Conservation (phyloP, 2,329 filamentous ascomycete species). For the Dactylellina haptotyla region DNA sequence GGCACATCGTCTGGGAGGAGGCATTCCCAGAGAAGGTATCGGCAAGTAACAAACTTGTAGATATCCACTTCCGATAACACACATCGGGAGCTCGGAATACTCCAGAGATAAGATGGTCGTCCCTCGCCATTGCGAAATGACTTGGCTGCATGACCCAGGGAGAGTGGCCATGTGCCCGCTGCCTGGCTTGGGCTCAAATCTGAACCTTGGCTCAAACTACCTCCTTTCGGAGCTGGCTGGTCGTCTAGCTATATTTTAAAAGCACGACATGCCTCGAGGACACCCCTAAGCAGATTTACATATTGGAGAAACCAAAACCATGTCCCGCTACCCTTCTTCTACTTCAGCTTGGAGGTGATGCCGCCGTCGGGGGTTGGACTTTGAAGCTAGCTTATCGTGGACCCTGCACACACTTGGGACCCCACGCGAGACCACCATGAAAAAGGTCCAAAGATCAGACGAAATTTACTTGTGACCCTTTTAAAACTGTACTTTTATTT, state of each 20-base stretch:
- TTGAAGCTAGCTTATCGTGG: conserved; percentile 18
- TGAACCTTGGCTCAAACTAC: neutral
- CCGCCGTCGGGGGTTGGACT: neutral
- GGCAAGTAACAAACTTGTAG: neutral
- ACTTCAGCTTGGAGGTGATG: neutral
- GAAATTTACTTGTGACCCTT: conserved; percentile 52
- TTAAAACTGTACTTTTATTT: neutral
- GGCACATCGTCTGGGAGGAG: too few relatives aligned
- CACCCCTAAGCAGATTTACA: neutral
- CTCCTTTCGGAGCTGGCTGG: too few relatives aligned
- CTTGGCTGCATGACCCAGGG: conserved; percentile 53
- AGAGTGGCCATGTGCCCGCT: conserved; percentile 37
- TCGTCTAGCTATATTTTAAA: too few relatives aligned
- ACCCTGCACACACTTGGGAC: conserved; percentile 8
- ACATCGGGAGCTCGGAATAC: conserved; percentile 33
- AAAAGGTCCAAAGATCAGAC: conserved; percentile 47
- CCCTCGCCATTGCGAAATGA: conserved; percentile 23
- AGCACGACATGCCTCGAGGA: too few relatives aligned
- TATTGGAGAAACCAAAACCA: neutral
- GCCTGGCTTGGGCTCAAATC: neutral
- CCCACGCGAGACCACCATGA: conserved; percentile 46
- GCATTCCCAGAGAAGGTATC: too few relatives aligned
- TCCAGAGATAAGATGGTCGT: conserved; percentile 15
- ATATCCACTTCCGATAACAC: conserved; percentile 34
- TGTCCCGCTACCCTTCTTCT: neutral